These are phyloP conservation scores for Digitaria exilis DNA, from an alignment of 202 grass and related monocot species.

Conservation along the genomic window DNA sequence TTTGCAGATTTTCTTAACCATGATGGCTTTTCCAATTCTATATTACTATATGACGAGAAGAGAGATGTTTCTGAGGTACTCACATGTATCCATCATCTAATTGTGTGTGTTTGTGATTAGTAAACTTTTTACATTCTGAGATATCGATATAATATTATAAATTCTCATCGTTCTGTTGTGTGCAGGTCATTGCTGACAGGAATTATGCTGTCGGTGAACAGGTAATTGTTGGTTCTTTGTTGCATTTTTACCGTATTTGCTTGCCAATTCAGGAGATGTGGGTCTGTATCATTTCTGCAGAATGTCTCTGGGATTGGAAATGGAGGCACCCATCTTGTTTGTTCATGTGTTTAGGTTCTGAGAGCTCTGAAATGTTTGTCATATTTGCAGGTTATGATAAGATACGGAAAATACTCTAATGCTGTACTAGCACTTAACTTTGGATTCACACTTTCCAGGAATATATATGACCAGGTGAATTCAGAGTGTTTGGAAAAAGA, in stretches of 20 bases:
- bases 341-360: background rate
- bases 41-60: constrained; percentile 58
- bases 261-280: background rate
- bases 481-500: background rate
- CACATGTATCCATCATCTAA: constrained; percentile 14
- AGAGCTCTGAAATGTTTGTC: constrained; percentile 32
- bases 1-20: constrained; percentile 99
- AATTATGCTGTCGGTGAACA: constrained; percentile 74
- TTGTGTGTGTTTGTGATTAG: constrained; percentile 3
- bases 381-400: constrained; percentile 76
- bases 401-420: constrained; percentile 86
- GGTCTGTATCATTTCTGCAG: background rate
- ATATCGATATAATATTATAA: background rate
- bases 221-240: constrained; percentile 43
- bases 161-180: constrained; percentile 33
- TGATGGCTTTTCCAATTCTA: constrained; percentile 52
- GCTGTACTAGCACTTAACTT: constrained; percentile 67
- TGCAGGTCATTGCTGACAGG: constrained; percentile 71
- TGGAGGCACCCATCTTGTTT: background rate
- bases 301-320: background rate
- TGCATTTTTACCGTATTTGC: constrained; percentile 20
- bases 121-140: background rate
- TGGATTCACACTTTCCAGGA: constrained; percentile 80
- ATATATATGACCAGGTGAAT: constrained; percentile 81
- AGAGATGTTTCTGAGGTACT: constrained; percentile 76